Evolutionary conservation across 2,329 filamentous ascomycete genomes (phyloP), one percentile per base, ranked within the genome.

Genomic region (Pseudogymnoascus sp.): DNA sequence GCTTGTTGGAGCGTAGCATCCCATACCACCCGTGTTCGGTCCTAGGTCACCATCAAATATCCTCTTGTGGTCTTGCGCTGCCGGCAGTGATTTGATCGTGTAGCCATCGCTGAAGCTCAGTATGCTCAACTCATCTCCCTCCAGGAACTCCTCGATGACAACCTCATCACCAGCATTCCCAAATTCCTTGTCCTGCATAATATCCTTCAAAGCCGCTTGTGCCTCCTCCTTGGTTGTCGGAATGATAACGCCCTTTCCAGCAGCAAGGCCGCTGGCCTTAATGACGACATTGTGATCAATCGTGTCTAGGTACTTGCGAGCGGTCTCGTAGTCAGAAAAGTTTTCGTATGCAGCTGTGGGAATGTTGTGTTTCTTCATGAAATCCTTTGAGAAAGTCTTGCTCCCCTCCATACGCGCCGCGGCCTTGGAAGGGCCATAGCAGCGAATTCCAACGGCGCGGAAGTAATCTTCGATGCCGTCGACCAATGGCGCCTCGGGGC

Each of bases 331-430:
- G 70, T 90, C 82, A 74, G 81, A 85, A 73, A 97, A 97, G 78
- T 95, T 97, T 75, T 88, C 85, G 78, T 96, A 97, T 39, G 84
- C 85, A 14, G 94, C 94, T 0, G 94, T 97, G 38, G 93, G 92
- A 69, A 99, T 96, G 70, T 83, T 83, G 77, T 96, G 86, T 67
- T 88, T 86, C 75, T 89, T 88, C 94, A 97, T 99, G 73, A 97
- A 97, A 75, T 97, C 92, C 75, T 99, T 99, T 65, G 90, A 92
- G 75, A 95, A 97, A 9, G 93, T 90, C 80, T 99, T 99, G 78
- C 90, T 95, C 64, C 94, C 94, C 77, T 99, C 94, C 83, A 99
- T 91, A 49, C 84, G 84, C 16, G 94, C 92, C 22, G 94, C 93
- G 58, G 85, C 85, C 76, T 89, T 86, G 63, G 87, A 89, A 4